phyloP scores from a whole-genome alignment of 257 asterid genomes.

The Salvia splendens region DNA sequence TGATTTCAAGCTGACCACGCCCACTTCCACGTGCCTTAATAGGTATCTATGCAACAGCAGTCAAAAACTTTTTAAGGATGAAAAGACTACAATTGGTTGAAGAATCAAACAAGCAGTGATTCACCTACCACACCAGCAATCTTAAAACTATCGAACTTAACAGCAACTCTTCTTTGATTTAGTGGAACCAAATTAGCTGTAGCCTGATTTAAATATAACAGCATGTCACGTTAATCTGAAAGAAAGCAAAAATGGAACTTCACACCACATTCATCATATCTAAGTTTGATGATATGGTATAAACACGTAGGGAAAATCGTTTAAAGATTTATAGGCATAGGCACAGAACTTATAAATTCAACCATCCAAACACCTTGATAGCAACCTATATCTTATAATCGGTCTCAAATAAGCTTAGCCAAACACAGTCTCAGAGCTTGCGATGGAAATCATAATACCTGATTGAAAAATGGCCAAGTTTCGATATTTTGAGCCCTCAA shows the following conservation, averaged over 20 bases:
- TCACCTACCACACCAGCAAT: conserved; percentile 63
- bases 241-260: too few species aligned
- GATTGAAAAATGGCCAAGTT: conserved; percentile 79
- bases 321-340: too few species aligned
- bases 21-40: conserved; percentile 65
- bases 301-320: too few species aligned
- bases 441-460: conserved; percentile 39
- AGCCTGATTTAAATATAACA: conserved; percentile 39
- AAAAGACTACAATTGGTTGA: background rate
- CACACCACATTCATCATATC: too few species aligned
- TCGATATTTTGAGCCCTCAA: conserved; percentile 73
- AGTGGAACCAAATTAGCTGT: conserved; percentile 51
- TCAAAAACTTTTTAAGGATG: background rate
- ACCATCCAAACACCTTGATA: too few species aligned
- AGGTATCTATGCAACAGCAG: conserved; percentile 44
- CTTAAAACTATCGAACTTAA: conserved; percentile 25
- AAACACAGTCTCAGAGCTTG: background rate
- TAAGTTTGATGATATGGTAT: too few species aligned
- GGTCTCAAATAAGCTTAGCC: too few species aligned
- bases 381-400: too few species aligned
- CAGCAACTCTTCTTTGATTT: too few species aligned
- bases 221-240: background rate
- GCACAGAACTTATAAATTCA: too few species aligned
- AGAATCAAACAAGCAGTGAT: conserved; percentile 5
- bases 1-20: conserved; percentile 69